Conservation (phyloP, 1,284 basidiomycete genomes). For the Omphalotus olearius region DNA sequence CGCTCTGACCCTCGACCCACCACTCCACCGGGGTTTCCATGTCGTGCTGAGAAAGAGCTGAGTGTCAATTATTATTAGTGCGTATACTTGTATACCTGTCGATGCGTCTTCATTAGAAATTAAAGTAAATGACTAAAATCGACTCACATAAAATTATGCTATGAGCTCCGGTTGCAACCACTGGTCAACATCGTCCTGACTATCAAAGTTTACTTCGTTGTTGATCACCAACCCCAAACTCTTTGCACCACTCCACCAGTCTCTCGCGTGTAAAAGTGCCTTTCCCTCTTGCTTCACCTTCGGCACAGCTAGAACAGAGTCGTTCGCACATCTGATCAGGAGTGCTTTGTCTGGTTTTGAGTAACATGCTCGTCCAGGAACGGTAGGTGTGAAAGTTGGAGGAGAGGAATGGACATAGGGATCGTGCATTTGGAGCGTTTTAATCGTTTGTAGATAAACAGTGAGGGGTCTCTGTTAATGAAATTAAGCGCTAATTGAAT, state of each 20-base stretch:
- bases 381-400: slow-evolving; percentile 21
- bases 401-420: slow-evolving; percentile 24
- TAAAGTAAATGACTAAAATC: too few species aligned
- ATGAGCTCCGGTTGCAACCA: too few species aligned
- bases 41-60: too few species aligned
- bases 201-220: slow-evolving; percentile 7
- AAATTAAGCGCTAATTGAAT: slow-evolving; percentile 2
- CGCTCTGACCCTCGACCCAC: slow-evolving; percentile 45
- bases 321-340: slow-evolving; percentile 46
- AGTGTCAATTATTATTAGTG: too few species aligned
- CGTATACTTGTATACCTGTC: too few species aligned
- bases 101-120: too few species aligned
- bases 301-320: slow-evolving; percentile 45
- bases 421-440: slow-evolving; percentile 44
- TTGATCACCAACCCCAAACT: slow-evolving; percentile 22
- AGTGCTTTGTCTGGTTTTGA: slow-evolving; percentile 33
- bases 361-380: slow-evolving; percentile 40
- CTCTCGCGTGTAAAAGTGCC: slow-evolving; percentile 38
- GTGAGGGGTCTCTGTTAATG: slow-evolving; percentile 41
- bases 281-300: slow-evolving; percentile 59
- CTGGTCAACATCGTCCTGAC: slow-evolving; percentile 5
- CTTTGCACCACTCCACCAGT: slow-evolving; percentile 63
- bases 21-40: too few species aligned
- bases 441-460: slow-evolving; percentile 36
- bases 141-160: too few species aligned